Evolutionary conservation across 2,329 filamentous ascomycete genomes (phyloP).

Genomic region (Fonsecaea erecta): DNA sequence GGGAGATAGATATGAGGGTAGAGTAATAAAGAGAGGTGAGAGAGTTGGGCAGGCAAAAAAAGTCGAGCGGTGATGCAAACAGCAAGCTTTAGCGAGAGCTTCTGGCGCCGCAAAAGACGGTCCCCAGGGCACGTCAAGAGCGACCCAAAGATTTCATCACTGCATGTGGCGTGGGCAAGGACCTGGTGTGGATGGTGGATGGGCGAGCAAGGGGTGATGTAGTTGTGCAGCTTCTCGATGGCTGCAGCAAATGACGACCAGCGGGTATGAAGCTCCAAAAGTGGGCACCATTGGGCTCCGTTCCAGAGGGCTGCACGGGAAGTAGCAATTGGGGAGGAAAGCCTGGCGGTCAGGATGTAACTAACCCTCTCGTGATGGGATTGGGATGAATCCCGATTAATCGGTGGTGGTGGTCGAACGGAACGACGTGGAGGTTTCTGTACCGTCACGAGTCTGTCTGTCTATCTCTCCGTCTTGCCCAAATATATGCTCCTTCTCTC

Average conservation of each 20-base stretch:
- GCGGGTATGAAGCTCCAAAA: background rate
- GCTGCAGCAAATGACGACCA: background rate
- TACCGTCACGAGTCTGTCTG: background rate
- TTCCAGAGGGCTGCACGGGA: background rate
- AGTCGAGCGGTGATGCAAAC: conserved; percentile 3
- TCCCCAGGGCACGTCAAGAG: background rate
- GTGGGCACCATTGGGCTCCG: background rate
- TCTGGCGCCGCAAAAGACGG: background rate
- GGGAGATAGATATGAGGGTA: background rate
- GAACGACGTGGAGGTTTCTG: background rate
- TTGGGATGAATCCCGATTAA: no score
- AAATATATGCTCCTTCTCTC: conserved; percentile 5
- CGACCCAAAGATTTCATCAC: conserved; percentile 5
- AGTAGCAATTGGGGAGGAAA: background rate
- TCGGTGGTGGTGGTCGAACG: no score
- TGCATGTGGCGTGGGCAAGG: conserved; percentile 10
- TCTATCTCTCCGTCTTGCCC: background rate
- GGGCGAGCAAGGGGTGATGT: background rate
- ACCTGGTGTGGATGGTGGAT: background rate
- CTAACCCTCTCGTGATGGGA: conserved; percentile 6
- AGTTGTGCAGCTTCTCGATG: background rate
- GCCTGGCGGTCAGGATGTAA: conserved; percentile 7
- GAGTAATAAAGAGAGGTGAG: background rate
- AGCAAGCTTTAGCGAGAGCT: conserved; percentile 9
- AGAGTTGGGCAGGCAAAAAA: background rate